Base-by-base conservation (phyloP, 768 basidiomycete genomes). In the Rickenella mellea region DNA sequence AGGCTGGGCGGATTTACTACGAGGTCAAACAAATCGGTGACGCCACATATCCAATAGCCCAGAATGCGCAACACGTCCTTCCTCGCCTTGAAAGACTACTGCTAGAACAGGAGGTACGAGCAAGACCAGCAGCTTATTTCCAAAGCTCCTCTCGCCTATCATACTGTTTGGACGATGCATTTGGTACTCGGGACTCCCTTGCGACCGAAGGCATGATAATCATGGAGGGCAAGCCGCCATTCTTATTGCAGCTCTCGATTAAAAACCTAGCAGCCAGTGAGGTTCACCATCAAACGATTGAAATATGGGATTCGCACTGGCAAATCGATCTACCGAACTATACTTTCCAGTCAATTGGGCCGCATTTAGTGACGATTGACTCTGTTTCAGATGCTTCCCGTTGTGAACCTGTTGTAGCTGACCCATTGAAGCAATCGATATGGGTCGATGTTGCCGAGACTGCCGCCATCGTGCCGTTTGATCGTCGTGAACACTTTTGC, bases 361-460 rank as follows among this genome's bases (percentile, higher is more conserved):
- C 84, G 4, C 84, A 97, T 56, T 69, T 81, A 35, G 65, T 98
- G 32, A 73, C 70, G 25, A 81, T 99, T 46, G 80, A 87, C 33
- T 77, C 76, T 0, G 70, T 98, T 9, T 64, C 68, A 10, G 96
- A 99, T 62, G 73, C 83, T 12, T 87, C 83, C 4, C 77, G 71
- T 25, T 98, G 96, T 61, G 81, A 80, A 39, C 82, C 89, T 43
- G 74, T 78, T 11, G 66, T 73, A 27, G 66, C 83, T 11, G 77
- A 86, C 46, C 76, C 78, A 2, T 57, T 74, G 27, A 62, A 63
- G 25, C 70, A 74, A 41, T 76, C 76, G 14, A 71, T 87, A 28
- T 85, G 83, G 82, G 74, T 92, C 10, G 90, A 97, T 51, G 91
- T 98, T n/a, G 88, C 91, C 2, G 96, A 99, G 61, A 89, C 89